Evolutionary conservation across 352 stramenopile genomes (phyloP).

Genomic region (Thalassiosira sp.): DNA sequence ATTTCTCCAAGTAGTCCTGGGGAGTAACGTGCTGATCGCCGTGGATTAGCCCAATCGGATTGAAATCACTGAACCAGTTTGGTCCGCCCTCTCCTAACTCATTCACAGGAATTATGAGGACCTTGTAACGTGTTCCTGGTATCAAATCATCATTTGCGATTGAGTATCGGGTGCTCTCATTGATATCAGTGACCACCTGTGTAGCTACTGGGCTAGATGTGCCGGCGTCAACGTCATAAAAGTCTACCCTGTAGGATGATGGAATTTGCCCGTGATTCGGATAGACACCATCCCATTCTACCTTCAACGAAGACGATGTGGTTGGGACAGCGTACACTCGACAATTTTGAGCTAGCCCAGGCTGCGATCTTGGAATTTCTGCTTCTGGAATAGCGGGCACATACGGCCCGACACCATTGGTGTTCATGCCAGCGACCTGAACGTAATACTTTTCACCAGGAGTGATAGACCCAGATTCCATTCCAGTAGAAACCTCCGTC

Average conservation of each 20-base stretch:
- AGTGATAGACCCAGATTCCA: constrained; percentile 85
- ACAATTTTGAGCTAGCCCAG: constrained; percentile 83
- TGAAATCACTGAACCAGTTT: constrained; percentile 48
- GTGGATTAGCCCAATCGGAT: constrained; percentile 40
- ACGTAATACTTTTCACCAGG: constrained; percentile 89
- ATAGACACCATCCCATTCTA: constrained; percentile 84
- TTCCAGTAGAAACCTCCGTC: constrained; percentile 66
- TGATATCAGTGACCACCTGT: constrained; percentile 34
- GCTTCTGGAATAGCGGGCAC: constrained; percentile 77
- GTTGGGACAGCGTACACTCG: constrained; percentile 85
- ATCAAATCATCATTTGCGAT: constrained; percentile 43
- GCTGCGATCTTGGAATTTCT: constrained; percentile 75
- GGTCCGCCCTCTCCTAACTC: constrained; percentile 47
- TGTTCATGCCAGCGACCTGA: constrained; percentile 88
- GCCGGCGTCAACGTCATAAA: constrained; percentile 42
- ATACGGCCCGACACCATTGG: constrained; percentile 83
- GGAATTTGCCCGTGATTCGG: constrained; percentile 52
- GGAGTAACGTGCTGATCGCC: constrained; percentile 18
- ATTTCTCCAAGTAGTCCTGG: constrained; percentile 53
- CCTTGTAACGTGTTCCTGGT: constrained; percentile 47
- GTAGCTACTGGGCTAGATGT: constrained; percentile 23
- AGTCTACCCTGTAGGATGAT: constrained; percentile 50
- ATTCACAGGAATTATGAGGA: constrained; percentile 51
- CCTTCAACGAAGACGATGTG: constrained; percentile 84
- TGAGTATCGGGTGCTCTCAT: constrained; percentile 50